Evolutionary conservation across 768 basidiomycete species (phyloP).

Genomic region (Tulasnella sp.): DNA sequence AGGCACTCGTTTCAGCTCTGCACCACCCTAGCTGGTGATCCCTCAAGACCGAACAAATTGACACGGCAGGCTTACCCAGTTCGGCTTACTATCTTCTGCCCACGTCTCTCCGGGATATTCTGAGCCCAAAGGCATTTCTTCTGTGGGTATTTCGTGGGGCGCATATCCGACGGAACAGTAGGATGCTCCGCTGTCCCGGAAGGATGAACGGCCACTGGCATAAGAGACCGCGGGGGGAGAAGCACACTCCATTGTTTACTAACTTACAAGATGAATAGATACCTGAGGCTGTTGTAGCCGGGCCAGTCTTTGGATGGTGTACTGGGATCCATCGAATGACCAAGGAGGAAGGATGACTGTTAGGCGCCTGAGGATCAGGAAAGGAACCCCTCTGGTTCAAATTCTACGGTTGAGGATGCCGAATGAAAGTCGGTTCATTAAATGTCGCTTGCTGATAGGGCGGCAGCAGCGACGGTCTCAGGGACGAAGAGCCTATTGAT

Average conservation of each 20-base stretch:
- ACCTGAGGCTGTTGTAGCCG: constrained; percentile 37
- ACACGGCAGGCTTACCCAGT: constrained; percentile 41
- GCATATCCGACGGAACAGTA: constrained; percentile 41
- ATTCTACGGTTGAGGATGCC: too few relatives aligned
- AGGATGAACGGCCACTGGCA: background rate
- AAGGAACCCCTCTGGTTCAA: background rate
- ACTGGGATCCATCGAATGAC: background rate
- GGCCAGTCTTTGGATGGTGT: constrained; percentile 32
- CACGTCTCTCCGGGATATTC: constrained; percentile 46
- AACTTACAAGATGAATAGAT: constrained; percentile 49
- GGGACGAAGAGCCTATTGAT: too few relatives aligned
- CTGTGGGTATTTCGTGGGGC: constrained; percentile 23
- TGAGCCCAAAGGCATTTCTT: constrained; percentile 42
- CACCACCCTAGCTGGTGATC: background rate
- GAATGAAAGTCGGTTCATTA: too few relatives aligned
- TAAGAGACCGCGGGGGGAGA: too few relatives aligned
- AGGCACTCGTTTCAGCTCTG: constrained; percentile 22
- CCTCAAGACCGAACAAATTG: too few relatives aligned
- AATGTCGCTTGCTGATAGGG: too few relatives aligned
- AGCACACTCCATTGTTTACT: too few relatives aligned
- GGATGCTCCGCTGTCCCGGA: constrained; percentile 49
- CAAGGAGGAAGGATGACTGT: background rate
- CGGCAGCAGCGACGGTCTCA: too few relatives aligned
- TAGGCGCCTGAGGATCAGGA: background rate
- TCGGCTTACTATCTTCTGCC: constrained; percentile 42